Conservation (phyloP, 1,284 basidiomycete genomes). For the Microbotryomycetes sp. region DNA sequence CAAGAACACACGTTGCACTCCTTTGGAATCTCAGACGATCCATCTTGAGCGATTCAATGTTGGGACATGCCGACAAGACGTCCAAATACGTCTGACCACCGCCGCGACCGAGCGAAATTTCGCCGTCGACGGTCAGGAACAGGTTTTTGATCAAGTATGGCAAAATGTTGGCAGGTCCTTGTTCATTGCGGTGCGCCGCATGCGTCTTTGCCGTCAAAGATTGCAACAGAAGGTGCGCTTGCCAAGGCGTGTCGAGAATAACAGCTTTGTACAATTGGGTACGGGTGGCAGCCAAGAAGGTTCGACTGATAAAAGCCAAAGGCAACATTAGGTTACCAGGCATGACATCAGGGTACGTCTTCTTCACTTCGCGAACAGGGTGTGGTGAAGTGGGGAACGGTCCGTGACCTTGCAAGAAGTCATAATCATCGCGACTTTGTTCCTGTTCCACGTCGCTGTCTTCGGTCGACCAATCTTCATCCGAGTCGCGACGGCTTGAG, state of each 20-base stretch:
- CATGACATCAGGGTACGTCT: slow-evolving; percentile 29
- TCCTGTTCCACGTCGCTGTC: neutral
- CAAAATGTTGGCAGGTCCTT: slow-evolving; percentile 9
- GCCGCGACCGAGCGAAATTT: slow-evolving; percentile 18
- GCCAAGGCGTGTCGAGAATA: neutral
- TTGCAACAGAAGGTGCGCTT: neutral
- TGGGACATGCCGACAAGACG: slow-evolving; percentile 17
- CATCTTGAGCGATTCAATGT: slow-evolving; percentile 24
- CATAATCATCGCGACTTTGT: neutral
- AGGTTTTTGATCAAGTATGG: slow-evolving; percentile 13
- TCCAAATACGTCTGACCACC: slow-evolving; percentile 25
- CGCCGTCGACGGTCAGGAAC: neutral
- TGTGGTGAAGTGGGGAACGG: neutral
- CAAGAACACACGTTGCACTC: too few species aligned
- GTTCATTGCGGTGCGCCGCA: neutral
- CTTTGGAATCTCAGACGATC: too few species aligned
- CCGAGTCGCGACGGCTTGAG: too few species aligned
- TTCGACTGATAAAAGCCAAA: slow-evolving; percentile 27
- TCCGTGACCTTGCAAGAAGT: neutral
- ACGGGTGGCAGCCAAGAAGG: slow-evolving; percentile 33
- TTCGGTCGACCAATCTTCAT: neutral
- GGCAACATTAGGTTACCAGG: slow-evolving; percentile 33
- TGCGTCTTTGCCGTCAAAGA: neutral
- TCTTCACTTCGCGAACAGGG: neutral
- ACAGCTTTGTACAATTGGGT: slow-evolving; percentile 20